Conservation (phyloP, 495 filamentous ascomycete species). For the Aspergillus olivimuriae region DNA sequence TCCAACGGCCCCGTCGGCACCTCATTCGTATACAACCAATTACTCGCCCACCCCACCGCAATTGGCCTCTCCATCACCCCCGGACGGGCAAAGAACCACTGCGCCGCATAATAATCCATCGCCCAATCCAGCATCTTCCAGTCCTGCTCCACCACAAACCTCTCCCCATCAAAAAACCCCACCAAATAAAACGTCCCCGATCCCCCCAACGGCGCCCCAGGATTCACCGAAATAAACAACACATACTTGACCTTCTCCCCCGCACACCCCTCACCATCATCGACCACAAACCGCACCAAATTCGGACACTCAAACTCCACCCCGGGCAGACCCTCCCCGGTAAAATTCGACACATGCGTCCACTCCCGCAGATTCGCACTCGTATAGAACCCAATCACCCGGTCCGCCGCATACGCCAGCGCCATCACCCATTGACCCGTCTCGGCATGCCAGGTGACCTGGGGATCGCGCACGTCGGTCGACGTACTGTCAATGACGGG, state of each 20-base stretch:
- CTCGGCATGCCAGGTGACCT: constrained; percentile 41
- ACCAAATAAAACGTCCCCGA: constrained; percentile 33
- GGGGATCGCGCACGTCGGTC: constrained; percentile 47
- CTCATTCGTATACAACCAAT: constrained; percentile 46
- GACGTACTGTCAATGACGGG: constrained; percentile 36
- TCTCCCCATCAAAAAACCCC: constrained; percentile 43
- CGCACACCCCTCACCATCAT: constrained; percentile 10
- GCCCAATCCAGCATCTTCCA: constrained; percentile 32
- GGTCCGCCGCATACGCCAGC: constrained; percentile 40
- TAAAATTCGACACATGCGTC: constrained; percentile 47
- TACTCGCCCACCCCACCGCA: constrained; percentile 47
- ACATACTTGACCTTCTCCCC: constrained; percentile 31
- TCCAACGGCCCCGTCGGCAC: constrained; percentile 44
- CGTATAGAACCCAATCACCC: constrained; percentile 43
- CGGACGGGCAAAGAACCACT: constrained; percentile 43
- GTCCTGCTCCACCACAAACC: constrained; percentile 5
- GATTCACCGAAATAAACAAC: constrained; percentile 44
- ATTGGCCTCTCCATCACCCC: constrained; percentile 29
- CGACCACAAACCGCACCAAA: constrained; percentile 23
- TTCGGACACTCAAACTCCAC: constrained; percentile 50
- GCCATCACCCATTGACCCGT: constrained; percentile 44
- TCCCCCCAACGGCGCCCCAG: constrained; percentile 47
- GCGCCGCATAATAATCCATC: constrained; percentile 50
- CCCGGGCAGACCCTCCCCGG: constrained; percentile 32
- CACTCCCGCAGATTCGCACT: constrained; percentile 43